These are phyloP conservation scores for Angomonas ambiguus DNA, from an alignment of 208 protist genomes.

Conservation along the genomic window DNA sequence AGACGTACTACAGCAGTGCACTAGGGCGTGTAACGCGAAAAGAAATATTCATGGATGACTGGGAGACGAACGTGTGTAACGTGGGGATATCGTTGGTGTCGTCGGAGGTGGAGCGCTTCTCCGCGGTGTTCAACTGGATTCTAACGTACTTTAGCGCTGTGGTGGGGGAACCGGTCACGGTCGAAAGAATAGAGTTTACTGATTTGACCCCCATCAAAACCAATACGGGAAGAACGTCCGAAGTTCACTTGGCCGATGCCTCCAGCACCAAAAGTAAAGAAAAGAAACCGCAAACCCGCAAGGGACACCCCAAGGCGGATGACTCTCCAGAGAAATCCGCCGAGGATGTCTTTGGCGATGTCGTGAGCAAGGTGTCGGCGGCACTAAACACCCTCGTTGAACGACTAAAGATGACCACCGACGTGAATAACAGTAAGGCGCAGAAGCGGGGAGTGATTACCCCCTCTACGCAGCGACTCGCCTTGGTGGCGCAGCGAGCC, in stretches of 20 bases:
- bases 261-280: constrained; percentile 27
- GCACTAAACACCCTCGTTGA: constrained; percentile 33
- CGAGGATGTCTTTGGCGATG: constrained; percentile 56
- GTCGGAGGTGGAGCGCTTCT: constrained; percentile 68
- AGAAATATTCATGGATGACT: constrained; percentile 55
- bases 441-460: constrained; percentile 30
- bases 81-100: constrained; percentile 45
- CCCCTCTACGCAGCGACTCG: constrained; percentile 1
- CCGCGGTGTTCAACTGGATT: constrained; percentile 45
- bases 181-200: constrained; percentile 55
- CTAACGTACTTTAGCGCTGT: constrained; percentile 65
- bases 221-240: background rate
- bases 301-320: constrained; percentile 33
- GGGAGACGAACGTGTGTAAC: constrained; percentile 57
- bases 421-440: constrained; percentile 26
- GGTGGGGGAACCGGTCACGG: constrained; percentile 45
- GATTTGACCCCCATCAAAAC: constrained; percentile 4
- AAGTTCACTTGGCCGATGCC: constrained; percentile 10
- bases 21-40: constrained; percentile 49
- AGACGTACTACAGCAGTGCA: constrained; percentile 16
- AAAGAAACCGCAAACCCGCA: constrained; percentile 42
- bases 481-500: constrained; percentile 25
- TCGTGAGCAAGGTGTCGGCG: constrained; percentile 30
- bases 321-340: constrained; percentile 37
- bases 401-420: constrained; percentile 26